Evolutionary conservation across 2,329 filamentous ascomycete genomes (phyloP), one percentile per base, ranked within the genome.

Genomic region (Tolypocladium nubicola): DNA sequence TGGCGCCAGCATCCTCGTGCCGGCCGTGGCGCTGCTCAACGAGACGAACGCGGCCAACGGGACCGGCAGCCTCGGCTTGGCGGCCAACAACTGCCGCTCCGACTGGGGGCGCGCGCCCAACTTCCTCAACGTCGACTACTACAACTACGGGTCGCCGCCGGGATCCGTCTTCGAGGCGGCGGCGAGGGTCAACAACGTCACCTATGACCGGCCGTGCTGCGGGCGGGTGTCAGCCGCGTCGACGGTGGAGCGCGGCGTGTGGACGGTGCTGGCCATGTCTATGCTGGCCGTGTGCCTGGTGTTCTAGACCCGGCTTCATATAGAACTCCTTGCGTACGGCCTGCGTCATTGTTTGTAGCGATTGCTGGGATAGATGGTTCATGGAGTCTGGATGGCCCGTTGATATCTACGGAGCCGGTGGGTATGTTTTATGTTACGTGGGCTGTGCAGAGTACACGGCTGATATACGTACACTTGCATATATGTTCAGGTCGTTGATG

Each of bases 101-200:
- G 69, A 75, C 53, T 94, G 88, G 88, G 78, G 78, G 23, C 80
- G 82, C 10, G 78, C 88, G 0, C 90, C 90, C 2, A 93, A 87
- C 66, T 85, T 91, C 66, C 76, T 95, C 54, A 85, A 94, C 56
- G 89, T 94, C 33, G 90, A 95, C 69, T 94, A 90, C 71, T 95
- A 94, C 73, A 90, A 94, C 69, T 77, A 78, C 59, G 88, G 88
- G 37, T 76, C 73, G 40, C 80, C 70, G 38, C 78, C 74, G 4
- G 90, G 90, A 2, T 88, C 87, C 3, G 89, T 94, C 11, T 95
- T 95, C 65, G 79, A 86, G 66, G 86, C 87, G 8, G 86, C 86
- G 1, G 86, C 87, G 0, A 69, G 76, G 56, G 79, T 83, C 59
- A 93, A 92, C 70, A 85, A 86, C 59, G 87, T 92, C 57, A 87